phyloP scores from a whole-genome alignment of 73 alveolate genomes.

The Diophrys appendiculata region DNA sequence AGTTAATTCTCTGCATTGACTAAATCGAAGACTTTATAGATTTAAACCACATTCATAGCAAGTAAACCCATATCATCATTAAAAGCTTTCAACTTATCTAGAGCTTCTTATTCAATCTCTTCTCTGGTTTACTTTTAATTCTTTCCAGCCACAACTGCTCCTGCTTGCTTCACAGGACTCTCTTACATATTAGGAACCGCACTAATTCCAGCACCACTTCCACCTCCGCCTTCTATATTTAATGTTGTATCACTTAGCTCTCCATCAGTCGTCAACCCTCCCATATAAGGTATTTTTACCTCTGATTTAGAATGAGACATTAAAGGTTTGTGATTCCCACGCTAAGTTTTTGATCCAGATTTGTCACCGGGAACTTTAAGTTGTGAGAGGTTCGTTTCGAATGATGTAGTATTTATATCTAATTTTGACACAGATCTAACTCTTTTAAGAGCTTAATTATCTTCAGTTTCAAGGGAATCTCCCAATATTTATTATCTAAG shows the following conservation, averaged over 20 bases:
- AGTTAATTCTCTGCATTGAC: constrained; percentile 33
- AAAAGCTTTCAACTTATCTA: constrained; percentile 11
- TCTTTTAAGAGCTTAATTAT: background rate
- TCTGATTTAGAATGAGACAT: too few species aligned
- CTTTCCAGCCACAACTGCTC: background rate
- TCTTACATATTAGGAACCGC: too few species aligned
- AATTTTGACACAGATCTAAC: background rate
- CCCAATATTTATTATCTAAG: background rate
- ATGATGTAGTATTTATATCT: too few species aligned
- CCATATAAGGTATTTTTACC: too few species aligned
- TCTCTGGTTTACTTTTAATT: background rate
- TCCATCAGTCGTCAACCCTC: background rate
- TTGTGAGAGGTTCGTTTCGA: too few species aligned
- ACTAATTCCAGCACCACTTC: too few species aligned
- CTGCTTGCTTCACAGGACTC: background rate
- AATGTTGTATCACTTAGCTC: background rate
- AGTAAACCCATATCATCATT: constrained; percentile 50
- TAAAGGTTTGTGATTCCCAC: too few species aligned
- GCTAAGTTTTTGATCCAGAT: too few species aligned
- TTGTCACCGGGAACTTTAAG: too few species aligned
- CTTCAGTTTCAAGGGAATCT: background rate
- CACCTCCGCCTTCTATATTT: too few species aligned
- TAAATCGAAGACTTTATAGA: constrained; percentile 32
- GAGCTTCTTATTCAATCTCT: constrained; percentile 5
- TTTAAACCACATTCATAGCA: constrained; percentile 37